Evolutionary conservation across 208 protist genomes (phyloP), one percentile per base, ranked within the genome.

Genomic region (Crithidia thermophila): DNA sequence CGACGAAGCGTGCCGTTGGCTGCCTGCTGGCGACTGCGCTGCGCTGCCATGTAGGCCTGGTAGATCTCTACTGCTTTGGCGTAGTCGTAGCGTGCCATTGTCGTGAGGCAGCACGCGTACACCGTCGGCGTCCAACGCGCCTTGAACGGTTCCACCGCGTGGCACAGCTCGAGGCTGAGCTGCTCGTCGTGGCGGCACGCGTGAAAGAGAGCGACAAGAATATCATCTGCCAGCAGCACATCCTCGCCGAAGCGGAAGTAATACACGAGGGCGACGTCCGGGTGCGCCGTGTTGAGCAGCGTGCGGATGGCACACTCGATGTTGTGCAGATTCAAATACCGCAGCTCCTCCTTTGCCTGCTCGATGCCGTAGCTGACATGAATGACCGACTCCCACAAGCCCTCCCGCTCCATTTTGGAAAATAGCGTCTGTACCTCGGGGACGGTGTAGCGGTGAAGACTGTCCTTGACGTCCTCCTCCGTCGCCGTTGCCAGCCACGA

Each of bases 101-200:
- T 79, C 20, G 88, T 91, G 42, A 94, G 75, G 40, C 85, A 91
- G 55, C 85, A 94, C 13, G 85, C 85, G 72, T 88, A 94, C 28
- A 87, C 76, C 0, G 77, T 67, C 4, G 78, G 63, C 11, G 76
- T 85, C 88, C 85, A 94, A 27, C 79, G 66, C 20, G 73, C 37
- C 52, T 81, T 51, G 67, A 91, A 91, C 0, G 77, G 73, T 25
- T 75, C 62, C 11, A 94, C 40, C 0, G 31, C 58, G 11, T 81
- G 51, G 36, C 82, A 90, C 10, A 94, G 75, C 25, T 77, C 68
- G n/a, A 86, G 50, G 39, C 75, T 87, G 0, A 70, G 64, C 47
- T 75, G 58, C 50, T 75, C 58, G 34, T 77, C 67, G 40, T 84
- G 58, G 2, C 85, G 76, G 45, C 79, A 84, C 1, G 68, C 58